Percentiles rank a stretch among this genome's conserved stretches.
phyloP scores from a whole-genome alignment of 176 grass and related monocot genomes.

The Tillandsia leiboldiana region DNA sequence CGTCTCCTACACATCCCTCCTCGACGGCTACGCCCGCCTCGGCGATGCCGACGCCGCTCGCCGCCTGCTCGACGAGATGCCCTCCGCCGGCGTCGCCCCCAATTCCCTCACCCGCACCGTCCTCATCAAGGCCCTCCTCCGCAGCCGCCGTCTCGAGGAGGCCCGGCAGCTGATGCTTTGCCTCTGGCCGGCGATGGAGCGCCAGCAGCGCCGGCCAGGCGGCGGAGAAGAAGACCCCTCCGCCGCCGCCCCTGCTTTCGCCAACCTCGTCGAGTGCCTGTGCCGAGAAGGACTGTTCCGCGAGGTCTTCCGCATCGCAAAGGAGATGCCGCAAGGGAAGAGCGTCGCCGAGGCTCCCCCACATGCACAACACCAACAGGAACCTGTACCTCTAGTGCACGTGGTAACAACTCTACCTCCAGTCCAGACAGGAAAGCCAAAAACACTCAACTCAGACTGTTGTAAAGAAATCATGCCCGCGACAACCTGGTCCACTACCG shows the following conservation, averaged over 20 bases:
- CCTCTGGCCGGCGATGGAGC: conserved; percentile 43
- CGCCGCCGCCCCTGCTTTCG: conserved; percentile 50
- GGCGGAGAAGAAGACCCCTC: neutral
- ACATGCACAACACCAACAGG: too few relatives aligned
- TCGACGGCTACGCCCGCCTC: conserved; percentile 39
- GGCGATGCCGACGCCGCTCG: conserved; percentile 38
- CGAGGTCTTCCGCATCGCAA: conserved; percentile 46
- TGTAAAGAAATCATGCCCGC: too few relatives aligned
- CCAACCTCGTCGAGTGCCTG: conserved; percentile 71
- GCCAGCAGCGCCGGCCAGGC: neutral
- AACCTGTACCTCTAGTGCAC: too few relatives aligned
- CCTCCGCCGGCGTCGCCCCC: conserved; percentile 15
- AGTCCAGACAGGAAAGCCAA: too few relatives aligned
- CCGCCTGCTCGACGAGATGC: conserved; percentile 78
- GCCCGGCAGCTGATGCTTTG: conserved; percentile 31
- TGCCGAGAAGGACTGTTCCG: conserved; percentile 64
- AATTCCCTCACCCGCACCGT: conserved; percentile 53
- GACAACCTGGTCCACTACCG: too few relatives aligned
- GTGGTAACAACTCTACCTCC: too few relatives aligned
- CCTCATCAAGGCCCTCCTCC: conserved; percentile 61
- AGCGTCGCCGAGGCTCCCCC: conserved; percentile 32
- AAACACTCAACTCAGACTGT: too few relatives aligned
- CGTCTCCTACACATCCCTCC: conserved; percentile 49
- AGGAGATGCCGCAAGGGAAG: conserved; percentile 55
- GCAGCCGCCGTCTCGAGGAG: conserved; percentile 25